Evolutionary conservation across 2,329 filamentous ascomycete genomes (phyloP), one percentile per base, ranked within the genome.

Genomic region (Apiospora koreana): DNA sequence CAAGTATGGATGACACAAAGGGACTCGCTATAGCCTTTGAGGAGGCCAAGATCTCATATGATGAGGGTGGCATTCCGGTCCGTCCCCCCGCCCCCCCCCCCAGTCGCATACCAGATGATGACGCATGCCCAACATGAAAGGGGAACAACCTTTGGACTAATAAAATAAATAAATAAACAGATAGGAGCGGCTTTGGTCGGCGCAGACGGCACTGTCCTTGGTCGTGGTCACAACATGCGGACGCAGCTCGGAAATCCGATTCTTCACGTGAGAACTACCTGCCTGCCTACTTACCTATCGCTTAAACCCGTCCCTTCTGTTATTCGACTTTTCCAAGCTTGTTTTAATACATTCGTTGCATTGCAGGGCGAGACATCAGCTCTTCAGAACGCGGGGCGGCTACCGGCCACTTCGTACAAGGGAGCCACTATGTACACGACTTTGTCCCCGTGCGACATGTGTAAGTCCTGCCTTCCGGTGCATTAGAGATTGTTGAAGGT

Each of bases 361-460:
- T 68, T 46, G 14, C 74, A 94, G 91, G 93, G 89, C 73, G 93
- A 95, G 79, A 94, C 92, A 25, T 90, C 92, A 23, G 89, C 91
- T n/a, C 85, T 95, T 48, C 90, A 93, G 78, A 91, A 92, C 79
- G 91, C 92, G 0, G 92, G 92, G 64, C 88, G 92, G 48, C 86
- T 94, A 28, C 89, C 91, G 42, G 92, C 91, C 21, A 88, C 87
- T 1, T 86, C 87, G 7, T 94, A 94, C 80, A 86, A 86, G 74
- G 90, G 90, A 41, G 88, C 91, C 45, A 94, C 92, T n/a, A 94
- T 95, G 91, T 95, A 93, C 81, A 95, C 93, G 2, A 94, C 92
- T 0, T 83, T 95, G 8, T 93, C 91, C 2, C 93, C 92, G 0
- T 95, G 93, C 79, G 91, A 93, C 77, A 94, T 94, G 92, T 95